A percentile compares a stretch with the other conserved stretches of the same genome.
Conservation (phyloP, 169 alveolate species). For the Cyclospora cayetanensis region DNA sequence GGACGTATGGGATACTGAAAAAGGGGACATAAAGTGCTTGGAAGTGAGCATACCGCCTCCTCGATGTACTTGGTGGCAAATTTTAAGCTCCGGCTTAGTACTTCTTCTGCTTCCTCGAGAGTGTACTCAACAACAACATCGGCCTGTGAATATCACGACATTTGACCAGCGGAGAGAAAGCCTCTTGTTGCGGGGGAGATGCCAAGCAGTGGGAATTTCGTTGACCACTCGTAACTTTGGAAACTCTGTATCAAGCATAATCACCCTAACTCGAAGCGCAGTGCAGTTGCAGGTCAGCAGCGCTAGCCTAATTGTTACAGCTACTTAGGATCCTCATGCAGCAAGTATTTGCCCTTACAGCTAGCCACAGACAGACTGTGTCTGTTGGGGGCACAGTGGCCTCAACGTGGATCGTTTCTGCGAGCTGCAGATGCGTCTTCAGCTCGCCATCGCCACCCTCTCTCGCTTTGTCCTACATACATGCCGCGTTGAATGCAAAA, state of each 20-base stretch:
- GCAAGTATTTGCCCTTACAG: slow-evolving; percentile 78
- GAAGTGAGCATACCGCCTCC: slow-evolving; percentile 72
- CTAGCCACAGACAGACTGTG: slow-evolving; percentile 87
- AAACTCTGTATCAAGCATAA: no score
- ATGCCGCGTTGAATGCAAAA: not conserved
- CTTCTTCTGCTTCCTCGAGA: slow-evolving; percentile 86
- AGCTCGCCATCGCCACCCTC: slow-evolving; percentile 52
- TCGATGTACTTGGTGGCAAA: slow-evolving; percentile 77
- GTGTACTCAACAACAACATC: slow-evolving; percentile 89
- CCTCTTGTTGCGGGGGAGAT: no score
- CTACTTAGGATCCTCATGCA: no score
- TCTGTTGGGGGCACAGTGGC: slow-evolving; percentile 85
- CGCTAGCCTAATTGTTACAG: no score
- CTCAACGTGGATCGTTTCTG: slow-evolving; percentile 87
- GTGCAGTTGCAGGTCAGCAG: no score
- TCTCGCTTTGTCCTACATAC: slow-evolving; percentile 10
- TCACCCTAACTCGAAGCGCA: no score
- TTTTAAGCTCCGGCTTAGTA: slow-evolving; percentile 81
- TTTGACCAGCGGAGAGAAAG: no score
- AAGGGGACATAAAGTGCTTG: no score
- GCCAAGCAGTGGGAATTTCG: no score
- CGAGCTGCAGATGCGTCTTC: slow-evolving; percentile 75
- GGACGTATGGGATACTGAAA: not conserved
- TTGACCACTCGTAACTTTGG: no score
- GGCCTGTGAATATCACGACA: no score